Evolutionary conservation across 192 early-diverging fungal species (phyloP), one percentile per base, ranked within the genome.

Genomic region (Umbelopsis sp.): DNA sequence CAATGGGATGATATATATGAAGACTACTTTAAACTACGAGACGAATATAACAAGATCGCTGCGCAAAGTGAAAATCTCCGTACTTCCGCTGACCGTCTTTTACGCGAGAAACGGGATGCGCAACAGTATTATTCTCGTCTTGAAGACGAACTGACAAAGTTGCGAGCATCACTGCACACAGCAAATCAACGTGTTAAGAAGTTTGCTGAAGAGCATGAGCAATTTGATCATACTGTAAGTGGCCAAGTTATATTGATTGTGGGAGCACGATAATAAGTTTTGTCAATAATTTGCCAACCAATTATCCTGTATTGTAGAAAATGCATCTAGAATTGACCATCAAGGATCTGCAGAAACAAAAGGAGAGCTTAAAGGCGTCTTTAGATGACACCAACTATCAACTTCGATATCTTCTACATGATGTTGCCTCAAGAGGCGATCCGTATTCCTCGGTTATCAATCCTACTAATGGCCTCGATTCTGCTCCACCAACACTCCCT

Each of bases 341-440:
- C n/a, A 46, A 44, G 6, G 46, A 71, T 35, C 16, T 64, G 22
- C 25, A 58, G 25, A 21, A 64, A 9, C 37, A 64, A 22, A 71
- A 64, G 23, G 44, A 71, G 44, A 27, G 37, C 33, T 46, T 71
- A 16, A 15, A 45, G 2, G 70, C 41, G 12, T 49, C 45, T 20
- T 45, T 71, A 30, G 58, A 71, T 46, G 58, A 71, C 46, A 71
- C 70, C 2, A 71, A 44, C 18, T 71, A 71, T 49, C 70, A 71
- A 21, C 58, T 71, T 27, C 70, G 58, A 16, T 64, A 71, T 49
- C 27, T 71, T 58, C 55, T 71, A 5, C 53, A 49, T 33, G 37
- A 55, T 35, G 58, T 71, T 21, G 55, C 55, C 11, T 33, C 25
- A 2, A 55, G 48, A n/a, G 41, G 58, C 22, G 70, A 49, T 7